Evolutionary conservation across 208 protist genomes (phyloP), one percentile per base, ranked within the genome.

Genomic region (Wallacemonas sp.): DNA sequence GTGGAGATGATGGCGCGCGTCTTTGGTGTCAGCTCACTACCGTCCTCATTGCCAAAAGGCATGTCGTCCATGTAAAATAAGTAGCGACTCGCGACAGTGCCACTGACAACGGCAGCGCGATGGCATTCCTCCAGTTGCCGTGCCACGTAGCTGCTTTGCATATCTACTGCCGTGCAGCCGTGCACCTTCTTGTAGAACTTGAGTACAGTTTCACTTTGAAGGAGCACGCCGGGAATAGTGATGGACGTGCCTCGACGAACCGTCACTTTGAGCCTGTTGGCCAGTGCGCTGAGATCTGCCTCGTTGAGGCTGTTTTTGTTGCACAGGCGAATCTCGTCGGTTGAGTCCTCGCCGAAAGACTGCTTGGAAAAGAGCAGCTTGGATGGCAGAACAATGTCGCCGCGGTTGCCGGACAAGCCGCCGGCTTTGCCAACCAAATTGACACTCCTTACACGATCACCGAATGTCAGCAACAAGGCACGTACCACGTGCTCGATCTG

Each of bases 141-240:
- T 17, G 81, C 85, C 17, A 93, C 73, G 62, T 93, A 93, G 66
- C 85, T 92, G 61, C 87, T 89, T 68, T 93, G 82, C 90, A 93
- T 92, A 26, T 95, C 90, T 15, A 92, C 37, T n/a, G 78, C 64
- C 1, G 66, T 83, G 73, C 83, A 90, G 24, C 73, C 81, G 58
- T 91, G 85, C 26, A 95, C 82, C 0, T 76, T 81, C 61, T 90
- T 76, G 73, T 93, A 93, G 46, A 92, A 93, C 45, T 77, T 82
- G 19, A 92, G 65, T n/a, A 91, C 77, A 0, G 78, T 65, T 24
- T 71, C 46, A 63, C 83, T 92, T 39, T 95, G 85, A 19, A 95
- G 69, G 34, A 95, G 67, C 46, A 91, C 83, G 2, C 90, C 87
- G 3, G 85, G 81, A 19, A 93, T 71, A 4, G 87, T 93, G 41